Evolutionary conservation across 306 rosid genomes (phyloP), one percentile per base, ranked within the genome.

Genomic region (Prunus mume): DNA sequence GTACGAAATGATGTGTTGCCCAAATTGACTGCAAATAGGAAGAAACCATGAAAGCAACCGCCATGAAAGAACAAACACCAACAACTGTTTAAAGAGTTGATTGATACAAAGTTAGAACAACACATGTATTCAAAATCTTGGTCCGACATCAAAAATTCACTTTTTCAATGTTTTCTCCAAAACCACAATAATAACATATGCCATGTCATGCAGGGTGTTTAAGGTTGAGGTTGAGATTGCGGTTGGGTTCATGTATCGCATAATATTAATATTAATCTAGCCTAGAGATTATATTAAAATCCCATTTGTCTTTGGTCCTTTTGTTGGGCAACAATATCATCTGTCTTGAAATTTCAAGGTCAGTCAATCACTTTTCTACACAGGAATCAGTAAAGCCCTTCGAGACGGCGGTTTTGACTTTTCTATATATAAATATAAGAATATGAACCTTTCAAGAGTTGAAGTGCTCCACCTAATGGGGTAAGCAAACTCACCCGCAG

Each of bases 351-450:
- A 51, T 17, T 63, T 9, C 60, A 54, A 71, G 1, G 6, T 5
- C 41, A 15, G 86, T 79, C 78, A 65, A 71, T 56, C 28, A 28
- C 51, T 71, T 80, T 72, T 62, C 65, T 57, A 4, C 67, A 19
- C 13, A 9, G 10, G 64, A 79, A 76, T 47, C 54, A 17, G n/a
- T 9, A 12, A 11, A 38, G 5, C 24, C 62, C 64, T 73, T 82
- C 10, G 78, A 84, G 94, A 71, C 90, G 90, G 82, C 87, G 81
- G 82, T 68, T 86, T 87, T 86, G 94, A 90, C 90, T 63, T 25
- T 74, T 69, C 74, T 18, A 1, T n/a, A 14, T 20, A 52, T 11
- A 43, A 1, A 38, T 38, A 38, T 7, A 38, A 38, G 43, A 9
- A 7, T 38, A 38, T 38, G 43, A 38, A 38, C 43, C 43, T 38